Evolutionary conservation across 1,284 basidiomycete genomes (phyloP), one percentile per base, ranked within the genome.

Genomic region (Cystobasidium sp.): DNA sequence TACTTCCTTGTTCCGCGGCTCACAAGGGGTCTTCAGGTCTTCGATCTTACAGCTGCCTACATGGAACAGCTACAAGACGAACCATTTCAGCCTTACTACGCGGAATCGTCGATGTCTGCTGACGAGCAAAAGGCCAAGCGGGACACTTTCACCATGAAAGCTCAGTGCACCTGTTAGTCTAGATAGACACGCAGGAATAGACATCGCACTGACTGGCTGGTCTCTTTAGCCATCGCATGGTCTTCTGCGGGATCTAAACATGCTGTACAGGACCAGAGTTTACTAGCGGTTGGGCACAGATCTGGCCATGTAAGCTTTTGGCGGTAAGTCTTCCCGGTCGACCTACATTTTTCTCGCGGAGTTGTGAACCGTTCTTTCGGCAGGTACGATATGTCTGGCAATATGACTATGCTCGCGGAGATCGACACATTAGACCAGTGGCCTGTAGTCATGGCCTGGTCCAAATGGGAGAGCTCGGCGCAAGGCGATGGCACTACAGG

Each of bases 241-340:
- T 73, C 70, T 8, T 41, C 49, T 6, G 20, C 63, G 10, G 31
- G 49, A 20, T 53, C 70, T 6, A 10, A 10, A 1, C 53, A 56
- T 65, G 62, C 63, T 6, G 20, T 46, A 20, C 20, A 44, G 51
- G 70, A 66, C 31, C 51, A 73, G 20, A 73, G 70, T 44, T 6
- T 73, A 14, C 63, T 73, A 14, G 70, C 70, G 5, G 70, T 73
- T 6, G 62, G 62, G 6, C 52, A 55, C 22, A 59, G 22, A 43
- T 55, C 62, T 8, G 70, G 70, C 9, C 37, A 59, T 47, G 46
- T 73, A 22, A 64, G 51, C 4, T 66, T 73, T 44, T 73, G 70
- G 70, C 41, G 52, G 70, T 73, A 31, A 66, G 70, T n/a, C n/a
- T 14, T 16, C 6, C 1, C 63, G 20, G 12, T 39, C 44, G 7